Conservation (phyloP, 2,329 filamentous ascomycete genomes). For the Shiraia bambusicola region DNA sequence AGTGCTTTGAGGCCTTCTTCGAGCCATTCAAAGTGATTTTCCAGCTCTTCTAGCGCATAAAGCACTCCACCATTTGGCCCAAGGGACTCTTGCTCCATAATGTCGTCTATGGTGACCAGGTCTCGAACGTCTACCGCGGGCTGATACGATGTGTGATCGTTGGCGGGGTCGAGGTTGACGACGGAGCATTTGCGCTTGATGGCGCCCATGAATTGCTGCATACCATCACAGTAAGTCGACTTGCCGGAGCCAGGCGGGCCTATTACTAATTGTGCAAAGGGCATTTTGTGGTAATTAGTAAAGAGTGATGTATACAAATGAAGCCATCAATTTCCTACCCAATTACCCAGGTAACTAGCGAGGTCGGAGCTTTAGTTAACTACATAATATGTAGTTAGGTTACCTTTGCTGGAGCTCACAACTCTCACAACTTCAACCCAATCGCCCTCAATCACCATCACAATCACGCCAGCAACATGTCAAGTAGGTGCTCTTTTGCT, state of each 20-base stretch:
- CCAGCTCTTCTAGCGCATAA: conserved; percentile 92
- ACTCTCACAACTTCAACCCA: conserved; percentile 1
- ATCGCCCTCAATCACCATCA: conserved; percentile 1
- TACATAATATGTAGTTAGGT: too few relatives aligned
- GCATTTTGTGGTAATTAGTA: conserved; percentile 45
- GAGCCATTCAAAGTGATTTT: conserved; percentile 92
- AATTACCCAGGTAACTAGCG: too few relatives aligned
- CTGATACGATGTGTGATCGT: conserved; percentile 86
- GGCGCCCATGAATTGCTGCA: conserved; percentile 96
- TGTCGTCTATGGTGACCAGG: conserved; percentile 85
- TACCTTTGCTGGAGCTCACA: conserved; percentile 19
- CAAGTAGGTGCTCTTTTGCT: conserved; percentile 19
- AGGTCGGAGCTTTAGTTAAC: too few relatives aligned
- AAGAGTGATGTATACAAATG: background rate
- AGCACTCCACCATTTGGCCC: conserved; percentile 91
- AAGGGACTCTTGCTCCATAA: conserved; percentile 87
- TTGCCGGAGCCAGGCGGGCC: conserved; percentile 96
- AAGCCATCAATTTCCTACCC: too few relatives aligned
- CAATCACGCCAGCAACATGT: conserved; percentile 25
- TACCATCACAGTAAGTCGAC: conserved; percentile 97
- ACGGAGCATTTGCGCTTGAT: conserved; percentile 94
- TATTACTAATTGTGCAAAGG: conserved; percentile 76
- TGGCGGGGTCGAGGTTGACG: conserved; percentile 95
- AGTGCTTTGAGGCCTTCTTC: conserved; percentile 77
- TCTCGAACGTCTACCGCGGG: conserved; percentile 88